These are phyloP conservation scores for Aureobasidium sp. DNA, from an alignment of 2,329 filamentous ascomycete genomes.

Conservation along the genomic window DNA sequence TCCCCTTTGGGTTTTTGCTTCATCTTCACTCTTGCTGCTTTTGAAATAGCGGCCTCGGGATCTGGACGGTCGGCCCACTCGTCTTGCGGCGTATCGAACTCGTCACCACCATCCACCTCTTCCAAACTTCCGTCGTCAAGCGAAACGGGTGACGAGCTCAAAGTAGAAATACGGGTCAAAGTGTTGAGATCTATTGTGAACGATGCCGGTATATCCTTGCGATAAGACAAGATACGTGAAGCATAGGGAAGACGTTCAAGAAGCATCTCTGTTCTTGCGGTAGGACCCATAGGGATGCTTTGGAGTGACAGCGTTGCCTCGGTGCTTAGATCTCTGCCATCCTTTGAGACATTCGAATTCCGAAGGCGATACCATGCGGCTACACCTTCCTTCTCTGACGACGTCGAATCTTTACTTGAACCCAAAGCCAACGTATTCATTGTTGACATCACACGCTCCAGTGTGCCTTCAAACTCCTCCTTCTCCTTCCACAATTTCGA, in stretches of 20 bases:
- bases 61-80: constrained; percentile 13
- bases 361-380: constrained; percentile 22
- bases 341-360: background rate
- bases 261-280: constrained; percentile 65
- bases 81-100: constrained; percentile 19
- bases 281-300: background rate
- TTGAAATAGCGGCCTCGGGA: background rate
- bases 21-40: background rate
- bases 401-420: background rate
- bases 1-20: constrained; percentile 1
- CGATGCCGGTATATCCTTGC: constrained; percentile 39
- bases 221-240: constrained; percentile 55
- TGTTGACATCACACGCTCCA: constrained; percentile 53
- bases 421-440: background rate
- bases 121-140: constrained; percentile 20
- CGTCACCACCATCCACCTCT: constrained; percentile 27
- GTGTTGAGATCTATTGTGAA: constrained; percentile 45
- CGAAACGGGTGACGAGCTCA: constrained; percentile 3
- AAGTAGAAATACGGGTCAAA: constrained; percentile 51
- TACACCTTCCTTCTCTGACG: constrained; percentile 18
- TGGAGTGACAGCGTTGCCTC: background rate
- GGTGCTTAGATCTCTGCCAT: background rate
- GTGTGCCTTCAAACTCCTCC: constrained; percentile 70
- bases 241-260: constrained; percentile 85
- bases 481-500: constrained; percentile 75